Base-by-base conservation (phyloP, 441 rosid species). In the Populus hybrid region DNA sequence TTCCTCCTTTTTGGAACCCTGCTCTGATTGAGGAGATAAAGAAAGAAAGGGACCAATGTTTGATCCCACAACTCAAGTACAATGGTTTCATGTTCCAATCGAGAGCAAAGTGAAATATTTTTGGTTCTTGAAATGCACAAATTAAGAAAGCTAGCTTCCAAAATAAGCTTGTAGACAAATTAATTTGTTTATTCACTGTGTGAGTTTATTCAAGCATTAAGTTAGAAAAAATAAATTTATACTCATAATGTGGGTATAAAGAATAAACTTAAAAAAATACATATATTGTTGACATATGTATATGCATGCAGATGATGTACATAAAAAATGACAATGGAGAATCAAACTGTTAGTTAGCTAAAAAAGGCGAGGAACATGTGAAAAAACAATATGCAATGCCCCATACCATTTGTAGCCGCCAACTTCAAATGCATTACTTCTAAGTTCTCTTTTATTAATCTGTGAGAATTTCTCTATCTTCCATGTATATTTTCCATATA, bases 361-460 rank as follows among this genome's bases (percentile, higher is more conserved):
- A 18, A 54, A 42, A 18, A 54, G 7, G 42, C 23, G 50, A 23
- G 20, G 6, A 61, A 76, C 34, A 65, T 18, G 20, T 64, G 64
- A 73, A 46, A 76, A 80, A 72, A 67, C 70, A 79, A 35, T 69
- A 46, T 72, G 35, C 65, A 69, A 69, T 81, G 71, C 72, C 74
- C 18, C 90, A 65, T 91, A 96, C 98, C 98, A 94, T 85, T 93
- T 90, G 89, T 88, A 90, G 85, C 98, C 94, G 46, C 98, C 99
- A 85, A 89, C 95, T 79, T 91, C 93, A 88, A 96, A 96, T 70
- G 85, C 85, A 85, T 54, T 79, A 76, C 99, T 86, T 80, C 96
- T 93, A 66, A 91, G 90, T 82, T 90, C 98, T 79, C 90, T 84
- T 86, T 96, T 91, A 83, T 83, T 89, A 79, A 86, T 90, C 88